phyloP scores from a whole-genome alignment of 768 basidiomycete genomes.

The Gloeostereum incarnatum region DNA sequence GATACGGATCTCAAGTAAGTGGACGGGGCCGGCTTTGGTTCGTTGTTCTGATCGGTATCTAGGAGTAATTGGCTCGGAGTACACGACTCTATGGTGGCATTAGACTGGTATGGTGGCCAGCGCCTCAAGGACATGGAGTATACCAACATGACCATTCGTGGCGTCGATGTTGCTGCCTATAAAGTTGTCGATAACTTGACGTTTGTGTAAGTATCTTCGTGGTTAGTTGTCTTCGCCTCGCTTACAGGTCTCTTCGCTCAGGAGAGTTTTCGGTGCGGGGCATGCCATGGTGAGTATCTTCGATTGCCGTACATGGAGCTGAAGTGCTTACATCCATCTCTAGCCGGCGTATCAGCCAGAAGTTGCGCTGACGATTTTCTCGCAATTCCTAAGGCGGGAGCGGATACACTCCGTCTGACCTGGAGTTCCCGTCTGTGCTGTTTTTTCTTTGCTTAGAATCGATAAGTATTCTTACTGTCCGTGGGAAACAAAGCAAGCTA shows the following conservation, averaged over 20 bases:
- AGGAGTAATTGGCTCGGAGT: slow-evolving; percentile 42
- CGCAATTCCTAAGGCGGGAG: slow-evolving; percentile 40
- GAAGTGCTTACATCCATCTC: neutral
- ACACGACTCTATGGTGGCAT: slow-evolving; percentile 29
- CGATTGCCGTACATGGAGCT: slow-evolving; percentile 2
- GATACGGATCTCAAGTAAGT: slow-evolving; percentile 43
- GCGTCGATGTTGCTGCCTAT: slow-evolving; percentile 42
- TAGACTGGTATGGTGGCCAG: slow-evolving; percentile 36
- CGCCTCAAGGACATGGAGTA: slow-evolving; percentile 25
- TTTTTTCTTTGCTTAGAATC: too few species aligned
- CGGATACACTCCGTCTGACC: slow-evolving; percentile 44
- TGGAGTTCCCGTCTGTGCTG: too few species aligned
- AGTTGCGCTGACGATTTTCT: slow-evolving; percentile 49
- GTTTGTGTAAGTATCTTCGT: slow-evolving; percentile 42
- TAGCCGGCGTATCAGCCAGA: slow-evolving; percentile 58
- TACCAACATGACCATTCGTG: slow-evolving; percentile 48
- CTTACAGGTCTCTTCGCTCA: slow-evolving; percentile 14
- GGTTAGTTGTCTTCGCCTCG: neutral
- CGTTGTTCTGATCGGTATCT: neutral
- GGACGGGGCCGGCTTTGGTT: too few species aligned
- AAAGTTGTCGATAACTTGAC: slow-evolving; percentile 59
- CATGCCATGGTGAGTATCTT: slow-evolving; percentile 48
- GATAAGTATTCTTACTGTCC: too few species aligned
- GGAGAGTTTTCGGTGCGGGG: slow-evolving; percentile 47
- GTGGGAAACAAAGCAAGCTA: too few species aligned